Evolutionary conservation across 768 basidiomycete genomes (phyloP), one percentile per base, ranked within the genome.

Genomic region (Floccularia luteovirens): DNA sequence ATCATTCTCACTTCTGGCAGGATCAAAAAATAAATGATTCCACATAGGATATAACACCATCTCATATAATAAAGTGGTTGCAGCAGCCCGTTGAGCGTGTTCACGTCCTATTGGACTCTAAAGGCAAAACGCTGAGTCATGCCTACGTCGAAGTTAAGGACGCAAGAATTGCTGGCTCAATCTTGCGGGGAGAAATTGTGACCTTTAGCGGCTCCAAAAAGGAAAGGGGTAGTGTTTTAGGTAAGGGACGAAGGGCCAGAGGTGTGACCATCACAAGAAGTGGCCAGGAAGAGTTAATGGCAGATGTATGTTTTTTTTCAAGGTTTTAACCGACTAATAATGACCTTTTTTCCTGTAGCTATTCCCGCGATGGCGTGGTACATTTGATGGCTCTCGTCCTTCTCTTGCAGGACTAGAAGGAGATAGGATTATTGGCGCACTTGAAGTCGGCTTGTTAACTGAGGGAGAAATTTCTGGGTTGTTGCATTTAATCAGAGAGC

Each of bases 241-340:
- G 89, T 24, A 73, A 69, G 44, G 89, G 89, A 27, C 77, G 75
- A 46, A 69, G 89, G 31, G 86, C 88, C 5, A 73, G 89, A 7
- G 86, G 86, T 19, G 89, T 91, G 24, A 90, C 88, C 8, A 71
- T 91, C 31, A 91, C 89, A 2, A 67, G 82, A 42, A 85, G 82
- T 47, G 75, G 74, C 13, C 85, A 90, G 54, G 81, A 79, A 48
- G 88, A 90, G 50, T 67, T 91, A 20, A 89, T 90, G 89, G 63
- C 70, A 41, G 80, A 87, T 48, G 85, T 88, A 52, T 61, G 12
- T 45, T 37, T 39, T 41, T 16, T 36, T 38, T 19, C 22, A 35
- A 17, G 16, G 14, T 19, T 31, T 28, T 11, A 17, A 22, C 31
- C 10, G 35, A 23, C 12, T 40, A 30, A 12, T 28, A 16, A 36